Base-by-base conservation (phyloP, 768 basidiomycete genomes). In the Coprinopsis cinerea region DNA sequence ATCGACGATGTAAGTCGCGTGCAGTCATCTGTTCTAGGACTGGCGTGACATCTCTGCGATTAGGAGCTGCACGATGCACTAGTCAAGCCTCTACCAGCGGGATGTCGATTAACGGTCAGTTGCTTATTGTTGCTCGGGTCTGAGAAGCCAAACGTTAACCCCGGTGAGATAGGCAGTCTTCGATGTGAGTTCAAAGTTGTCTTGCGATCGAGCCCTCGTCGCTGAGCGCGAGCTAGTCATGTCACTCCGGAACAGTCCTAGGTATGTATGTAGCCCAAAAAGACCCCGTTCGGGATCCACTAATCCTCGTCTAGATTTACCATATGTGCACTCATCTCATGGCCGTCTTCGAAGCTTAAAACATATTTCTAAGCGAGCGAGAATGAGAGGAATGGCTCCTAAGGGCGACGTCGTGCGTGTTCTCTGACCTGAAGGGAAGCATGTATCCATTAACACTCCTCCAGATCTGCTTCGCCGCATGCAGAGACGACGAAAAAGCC, bases 401-500 rank as follows among this genome's bases (percentile, higher is more conserved):
- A 28, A 25, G 15, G 51, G 23, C 11, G 51, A 52, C 34, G 51
- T 52, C 6, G 45, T 52, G 44, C 40, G 49, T 51, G n/a, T 7
- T 20, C 37, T 23, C 14, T 27, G 10, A 39, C 11, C 18, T 39
- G n/a, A n/a, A n/a, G n/a, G n/a, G n/a, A n/a, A n/a, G n/a, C n/a
- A n/a, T n/a, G 9, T 34, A 9, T 17, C 37, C 18, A 13, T 11
- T 39, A 14, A 6, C 37, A 13, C 37, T 9, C 37, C 10, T 39
- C 37, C 9, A 7, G 13, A 39, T 20, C 18, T 84, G 81, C 1
- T 86, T 80, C 62, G 80, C 85, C 11, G 85, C 78, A 18, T 87
- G 86, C 57, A 72, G 77, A 46, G 88, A 89, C 60, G 74, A 73
- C 32, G 78, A 87, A 63, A 87, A 77, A 0, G 86, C 85, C 57